Conservation (phyloP, 176 grass and related monocot genomes). For the Sorghum bicolor region Sorghum_bicolor_NCBIv3 NC_012878.2:54983501-54984000, state of each 20-base stretch:
- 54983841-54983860: background rate
- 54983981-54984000: background rate
- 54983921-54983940: background rate
- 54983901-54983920: background rate
- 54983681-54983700: background rate
- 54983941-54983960: background rate
- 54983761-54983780: conserved; percentile 22
- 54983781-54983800: background rate
- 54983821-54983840: conserved; percentile 4
- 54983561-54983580: background rate
- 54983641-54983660: background rate
- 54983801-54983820: conserved; percentile 28
- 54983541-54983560: background rate
- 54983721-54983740: background rate
- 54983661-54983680: background rate
- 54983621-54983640: background rate
- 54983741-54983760: conserved; percentile 23
- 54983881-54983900: conserved; percentile 12
- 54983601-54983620: conserved; percentile 13
- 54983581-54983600: background rate
- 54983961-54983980: background rate
- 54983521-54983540: background rate
- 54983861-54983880: background rate
- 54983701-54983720: background rate
- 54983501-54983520: background rate